Evolutionary conservation across 2,329 filamentous ascomycete genomes (phyloP).

Genomic region (Ilyonectria destructans): DNA sequence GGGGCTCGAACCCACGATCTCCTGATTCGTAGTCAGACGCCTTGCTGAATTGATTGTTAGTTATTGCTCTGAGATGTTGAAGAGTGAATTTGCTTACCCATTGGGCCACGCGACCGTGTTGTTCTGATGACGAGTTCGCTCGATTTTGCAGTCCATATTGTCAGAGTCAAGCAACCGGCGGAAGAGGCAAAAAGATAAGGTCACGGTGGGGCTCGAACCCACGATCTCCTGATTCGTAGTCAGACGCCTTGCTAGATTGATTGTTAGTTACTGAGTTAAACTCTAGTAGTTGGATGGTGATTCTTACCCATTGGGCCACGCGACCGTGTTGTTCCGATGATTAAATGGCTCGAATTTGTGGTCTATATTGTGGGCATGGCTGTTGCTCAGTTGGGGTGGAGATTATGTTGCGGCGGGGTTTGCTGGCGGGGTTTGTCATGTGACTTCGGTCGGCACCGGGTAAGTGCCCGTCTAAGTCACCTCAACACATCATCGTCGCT

Average conservation of each 20-base stretch:
- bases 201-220: constrained; percentile 41
- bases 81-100: background rate
- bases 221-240: constrained; percentile 51
- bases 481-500: background rate
- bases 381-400: background rate
- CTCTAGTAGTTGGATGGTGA: background rate
- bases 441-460: background rate
- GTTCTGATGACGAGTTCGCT: background rate
- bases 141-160: constrained; percentile 1
- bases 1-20: constrained; percentile 51
- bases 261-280: constrained; percentile 21
- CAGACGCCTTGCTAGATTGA: constrained; percentile 48
- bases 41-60: constrained; percentile 41
- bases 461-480: background rate
- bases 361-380: background rate
- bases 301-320: constrained; percentile 20
- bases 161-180: background rate
- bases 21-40: constrained; percentile 52
- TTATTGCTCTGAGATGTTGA: background rate
- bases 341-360: background rate
- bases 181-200: background rate
- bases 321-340: constrained; percentile 11
- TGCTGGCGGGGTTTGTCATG: background rate
- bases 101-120: constrained; percentile 29
- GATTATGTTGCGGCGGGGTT: background rate